Percentiles rank a stretch among this genome's conserved stretches.
phyloP scores from a whole-genome alignment of 1,139 yeast genomes.

The Suhomyces wounanorum region DNA sequence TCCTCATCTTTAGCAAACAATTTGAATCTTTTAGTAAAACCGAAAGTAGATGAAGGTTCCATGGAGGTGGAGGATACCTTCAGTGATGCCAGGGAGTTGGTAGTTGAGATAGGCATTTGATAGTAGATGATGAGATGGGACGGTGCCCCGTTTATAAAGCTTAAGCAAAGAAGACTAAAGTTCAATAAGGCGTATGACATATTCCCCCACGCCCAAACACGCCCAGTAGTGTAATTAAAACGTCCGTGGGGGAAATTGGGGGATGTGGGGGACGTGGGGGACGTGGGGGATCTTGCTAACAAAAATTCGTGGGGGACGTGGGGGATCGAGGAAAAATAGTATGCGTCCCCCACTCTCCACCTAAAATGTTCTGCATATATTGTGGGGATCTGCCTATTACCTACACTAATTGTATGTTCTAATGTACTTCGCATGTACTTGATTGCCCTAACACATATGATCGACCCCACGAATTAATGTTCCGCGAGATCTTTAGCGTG shows the following conservation, averaged over 20 bases:
- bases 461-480: background rate
- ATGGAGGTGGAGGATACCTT: background rate
- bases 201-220: background rate
- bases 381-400: background rate
- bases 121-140: background rate
- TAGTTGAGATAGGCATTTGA: background rate
- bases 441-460: background rate
- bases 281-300: background rate
- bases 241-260: background rate
- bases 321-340: background rate
- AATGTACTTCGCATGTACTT: background rate
- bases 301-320: background rate
- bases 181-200: background rate
- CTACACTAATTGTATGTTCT: background rate
- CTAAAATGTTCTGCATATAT: background rate
- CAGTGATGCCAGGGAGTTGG: slow-evolving; percentile 2
- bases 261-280: slow-evolving; percentile 4
- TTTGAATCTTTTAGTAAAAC: slow-evolving; percentile 6
- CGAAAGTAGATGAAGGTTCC: background rate
- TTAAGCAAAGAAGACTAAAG: background rate
- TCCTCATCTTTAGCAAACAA: slow-evolving; percentile 40
- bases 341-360: background rate
- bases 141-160: slow-evolving; percentile 5
- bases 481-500: too few relatives aligned
- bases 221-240: background rate